Evolutionary conservation across 2,329 filamentous ascomycete genomes (phyloP), one percentile per base, ranked within the genome.

Genomic region (Neofusicoccum ribis): DNA sequence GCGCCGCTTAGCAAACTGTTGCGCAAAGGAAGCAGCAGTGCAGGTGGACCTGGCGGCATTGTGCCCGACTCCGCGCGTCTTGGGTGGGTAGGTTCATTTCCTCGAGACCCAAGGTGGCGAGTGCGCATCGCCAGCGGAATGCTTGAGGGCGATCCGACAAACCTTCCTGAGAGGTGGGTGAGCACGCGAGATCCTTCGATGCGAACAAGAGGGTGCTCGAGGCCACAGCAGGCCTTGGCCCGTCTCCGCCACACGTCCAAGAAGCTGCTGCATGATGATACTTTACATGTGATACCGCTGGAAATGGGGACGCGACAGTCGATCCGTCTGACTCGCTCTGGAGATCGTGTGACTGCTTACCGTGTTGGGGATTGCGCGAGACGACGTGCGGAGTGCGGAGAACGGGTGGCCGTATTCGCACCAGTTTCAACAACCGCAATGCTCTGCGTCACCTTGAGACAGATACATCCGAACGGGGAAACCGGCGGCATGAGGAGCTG

Each of bases 341-440:
- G 43, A 23, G 20, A 20, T 60, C 43, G 56, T 60, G 56, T 60
- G 31, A 47, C 17, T 15, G 3, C 39, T 59, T 59, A 36, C 41
- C n/a, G 5, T 36, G 41, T 59, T 46, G 54, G 43, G 27, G 54
- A 41, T 37, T 51, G 50, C 17, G n/a, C 34, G 7, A 54, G 51
- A 27, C 44, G 27, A 17, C 11, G 39, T 58, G 52, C 52, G 17
- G 39, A 23, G 27, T 60, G 56, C 56, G 56, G 56, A 60, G 56
- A 60, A 37, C n/a, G 31, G 52, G 27, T 7, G 23, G 47, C 47
- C 50, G 49, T 36, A 27, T 41, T 46, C 39, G 41, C 39, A 31
- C 9, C 23, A 12, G 54, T 37, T 47, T 60, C 56, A 60, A 47
- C 56, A 34, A 3, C 34, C 41, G 31, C 23, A 14, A n/a, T 15